phyloP scores from a whole-genome alignment of 1,139 yeast species.

The Lodderomyces theae region DNA sequence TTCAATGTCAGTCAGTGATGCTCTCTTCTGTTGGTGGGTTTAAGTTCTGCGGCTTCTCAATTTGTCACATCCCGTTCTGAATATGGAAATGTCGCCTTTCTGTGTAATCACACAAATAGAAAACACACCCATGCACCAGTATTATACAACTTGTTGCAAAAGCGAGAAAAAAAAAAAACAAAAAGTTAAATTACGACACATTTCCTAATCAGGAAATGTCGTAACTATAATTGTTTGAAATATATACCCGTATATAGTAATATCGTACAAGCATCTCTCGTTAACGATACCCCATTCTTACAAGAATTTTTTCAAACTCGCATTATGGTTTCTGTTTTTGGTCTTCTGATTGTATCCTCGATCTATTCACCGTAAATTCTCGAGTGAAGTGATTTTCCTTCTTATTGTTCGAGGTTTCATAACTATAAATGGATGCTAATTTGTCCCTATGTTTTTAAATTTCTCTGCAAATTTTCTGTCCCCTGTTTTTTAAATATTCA shows the following conservation, averaged over 20 bases:
- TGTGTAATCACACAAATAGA: not conserved
- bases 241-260: not conserved
- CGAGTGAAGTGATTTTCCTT: not conserved
- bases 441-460: too few species aligned
- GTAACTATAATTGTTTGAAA: not conserved
- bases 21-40: not conserved
- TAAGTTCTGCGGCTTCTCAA: too few species aligned
- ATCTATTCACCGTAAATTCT: not conserved
- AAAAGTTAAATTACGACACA: not conserved
- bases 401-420: not conserved
- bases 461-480: too few species aligned
- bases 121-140: not conserved
- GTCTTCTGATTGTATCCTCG: constrained; percentile 1
- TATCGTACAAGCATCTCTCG: not conserved
- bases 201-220: not conserved
- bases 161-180: not conserved
- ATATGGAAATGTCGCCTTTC: not conserved
- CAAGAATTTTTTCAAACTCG: not conserved
- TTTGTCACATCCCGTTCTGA: not conserved
- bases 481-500: too few species aligned
- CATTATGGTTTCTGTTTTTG: not conserved
- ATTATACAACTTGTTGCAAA: not conserved
- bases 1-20: too few species aligned
- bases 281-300: not conserved
- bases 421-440: constrained; percentile 1